These are phyloP conservation scores for Magnusiomyces fungicola DNA, from an alignment of 1,139 yeast genomes.

Conservation along the genomic window DNA sequence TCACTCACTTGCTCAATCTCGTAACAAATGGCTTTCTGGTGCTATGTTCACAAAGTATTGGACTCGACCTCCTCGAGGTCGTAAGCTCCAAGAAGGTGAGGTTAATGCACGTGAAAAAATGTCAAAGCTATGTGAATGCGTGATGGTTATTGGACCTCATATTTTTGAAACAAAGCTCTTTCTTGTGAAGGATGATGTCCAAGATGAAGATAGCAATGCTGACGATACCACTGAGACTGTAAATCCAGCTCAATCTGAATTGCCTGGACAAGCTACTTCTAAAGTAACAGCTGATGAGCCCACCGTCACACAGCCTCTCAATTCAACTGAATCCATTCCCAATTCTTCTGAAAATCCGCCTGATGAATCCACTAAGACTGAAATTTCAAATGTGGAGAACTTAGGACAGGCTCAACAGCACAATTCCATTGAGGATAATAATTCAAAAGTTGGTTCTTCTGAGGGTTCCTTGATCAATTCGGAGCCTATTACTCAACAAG, in stretches of 20 bases:
- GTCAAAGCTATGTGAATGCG: slow-evolving; percentile 80
- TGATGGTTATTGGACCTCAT: slow-evolving; percentile 75
- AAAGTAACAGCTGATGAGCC: background rate
- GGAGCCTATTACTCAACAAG: too few relatives aligned
- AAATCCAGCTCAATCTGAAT: too few relatives aligned
- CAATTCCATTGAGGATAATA: too few relatives aligned
- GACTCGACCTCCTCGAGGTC: slow-evolving; percentile 52
- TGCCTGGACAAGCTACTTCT: too few relatives aligned
- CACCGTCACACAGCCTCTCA: background rate
- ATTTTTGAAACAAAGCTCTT: slow-evolving; percentile 67
- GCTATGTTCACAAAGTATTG: slow-evolving; percentile 76
- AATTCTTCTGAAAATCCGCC: background rate
- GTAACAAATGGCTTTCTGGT: slow-evolving; percentile 64
- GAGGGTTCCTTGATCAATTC: too few relatives aligned
- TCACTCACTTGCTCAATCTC: slow-evolving; percentile 65
- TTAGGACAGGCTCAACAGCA: too few relatives aligned
- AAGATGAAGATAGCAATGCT: slow-evolving; percentile 29
- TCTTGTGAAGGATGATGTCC: slow-evolving; percentile 65
- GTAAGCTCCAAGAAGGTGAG: slow-evolving; percentile 41
- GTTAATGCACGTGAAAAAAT: slow-evolving; percentile 71
- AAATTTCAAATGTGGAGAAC: too few relatives aligned
- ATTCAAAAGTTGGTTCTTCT: too few relatives aligned
- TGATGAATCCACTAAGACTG: too few relatives aligned
- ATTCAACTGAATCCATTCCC: background rate
- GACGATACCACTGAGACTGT: too few relatives aligned